Conservation (phyloP, 2,329 filamentous ascomycete genomes). For the Beauveria asiatica region DNA sequence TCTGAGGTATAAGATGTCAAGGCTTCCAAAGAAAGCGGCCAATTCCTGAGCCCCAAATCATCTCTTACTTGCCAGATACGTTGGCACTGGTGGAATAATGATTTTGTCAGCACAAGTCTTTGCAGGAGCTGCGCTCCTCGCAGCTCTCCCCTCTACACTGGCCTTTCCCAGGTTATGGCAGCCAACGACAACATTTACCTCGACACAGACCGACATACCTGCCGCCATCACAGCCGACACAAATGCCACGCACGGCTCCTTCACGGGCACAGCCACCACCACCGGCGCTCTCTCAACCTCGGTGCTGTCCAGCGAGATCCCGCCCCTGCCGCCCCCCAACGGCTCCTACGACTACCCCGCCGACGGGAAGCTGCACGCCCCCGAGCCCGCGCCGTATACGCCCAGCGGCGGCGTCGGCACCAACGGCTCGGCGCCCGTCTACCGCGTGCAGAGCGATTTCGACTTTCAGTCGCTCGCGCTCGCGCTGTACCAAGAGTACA, state of each 20-base stretch:
- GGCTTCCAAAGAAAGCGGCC: neutral
- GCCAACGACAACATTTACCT: neutral
- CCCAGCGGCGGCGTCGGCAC: slow-evolving; percentile 68
- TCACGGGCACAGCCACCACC: slow-evolving; percentile 55
- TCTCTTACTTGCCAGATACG: neutral
- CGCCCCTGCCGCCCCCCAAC: slow-evolving; percentile 24
- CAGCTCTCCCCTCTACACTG: neutral
- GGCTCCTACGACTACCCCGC: slow-evolving; percentile 63
- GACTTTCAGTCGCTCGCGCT: slow-evolving; percentile 72
- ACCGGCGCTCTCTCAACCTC: slow-evolving; percentile 58
- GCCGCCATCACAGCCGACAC: neutral
- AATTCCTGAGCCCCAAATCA: neutral
- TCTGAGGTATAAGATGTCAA: too few relatives aligned
- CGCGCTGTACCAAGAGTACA: slow-evolving; percentile 74
- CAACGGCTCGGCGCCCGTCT: slow-evolving; percentile 65
- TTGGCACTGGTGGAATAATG: neutral
- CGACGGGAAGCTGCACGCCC: slow-evolving; percentile 59
- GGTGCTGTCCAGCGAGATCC: slow-evolving; percentile 48
- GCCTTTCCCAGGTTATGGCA: neutral
- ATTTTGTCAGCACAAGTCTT: neutral
- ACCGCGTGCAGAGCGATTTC: slow-evolving; percentile 72
- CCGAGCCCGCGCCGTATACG: slow-evolving; percentile 61
- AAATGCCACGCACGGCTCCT: slow-evolving; percentile 50
- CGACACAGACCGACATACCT: neutral
- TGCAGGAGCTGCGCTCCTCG: neutral